phyloP scores from a whole-genome alignment of 176 grass and related monocot genomes.

The Bonia amplexicaulis region DNA sequence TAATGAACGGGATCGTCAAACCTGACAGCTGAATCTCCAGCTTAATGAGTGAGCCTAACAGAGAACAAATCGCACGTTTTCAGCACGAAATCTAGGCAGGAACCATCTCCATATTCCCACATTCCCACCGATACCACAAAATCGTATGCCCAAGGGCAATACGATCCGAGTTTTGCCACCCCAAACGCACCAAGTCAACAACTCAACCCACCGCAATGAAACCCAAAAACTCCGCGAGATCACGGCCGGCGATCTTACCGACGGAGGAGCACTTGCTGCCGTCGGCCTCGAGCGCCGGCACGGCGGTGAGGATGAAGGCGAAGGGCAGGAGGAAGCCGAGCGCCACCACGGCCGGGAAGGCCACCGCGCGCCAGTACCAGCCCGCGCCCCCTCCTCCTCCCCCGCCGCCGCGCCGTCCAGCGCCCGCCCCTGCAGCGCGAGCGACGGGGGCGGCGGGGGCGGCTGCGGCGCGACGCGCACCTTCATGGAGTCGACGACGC shows the following conservation, averaged over 20 bases:
- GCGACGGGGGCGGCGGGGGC: slow-evolving; percentile 53
- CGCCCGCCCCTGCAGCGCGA: slow-evolving; percentile 13
- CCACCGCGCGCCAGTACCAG: slow-evolving; percentile 47
- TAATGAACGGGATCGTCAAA: slow-evolving; percentile 4
- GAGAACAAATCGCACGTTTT: slow-evolving; percentile 14
- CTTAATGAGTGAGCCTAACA: not conserved
- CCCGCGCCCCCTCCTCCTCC: slow-evolving; percentile 10
- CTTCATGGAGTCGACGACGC: slow-evolving; percentile 91
- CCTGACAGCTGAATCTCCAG: slow-evolving; percentile 24
- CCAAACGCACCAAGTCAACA: slow-evolving; percentile 30
- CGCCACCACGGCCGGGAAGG: slow-evolving; percentile 52
- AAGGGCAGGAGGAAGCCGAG: slow-evolving; percentile 75
- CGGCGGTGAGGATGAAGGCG: slow-evolving; percentile 79
- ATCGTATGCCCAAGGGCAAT: slow-evolving; percentile 11
- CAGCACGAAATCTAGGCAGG: slow-evolving; percentile 7
- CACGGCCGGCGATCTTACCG: slow-evolving; percentile 45
- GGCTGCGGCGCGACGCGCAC: slow-evolving; percentile 77
- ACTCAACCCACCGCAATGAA: slow-evolving; percentile 7
- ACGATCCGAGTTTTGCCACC: slow-evolving; percentile 28
- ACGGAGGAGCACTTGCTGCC: slow-evolving; percentile 87
- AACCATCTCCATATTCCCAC: slow-evolving; percentile 19
- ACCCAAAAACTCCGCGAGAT: slow-evolving; percentile 13
- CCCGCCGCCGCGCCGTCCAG: slow-evolving; percentile 24
- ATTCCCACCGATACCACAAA: slow-evolving; percentile 35
- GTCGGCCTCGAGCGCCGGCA: slow-evolving; percentile 77